Conservation (phyloP, 164 flowering plant species). For the Nelumbo lutea region DNA sequence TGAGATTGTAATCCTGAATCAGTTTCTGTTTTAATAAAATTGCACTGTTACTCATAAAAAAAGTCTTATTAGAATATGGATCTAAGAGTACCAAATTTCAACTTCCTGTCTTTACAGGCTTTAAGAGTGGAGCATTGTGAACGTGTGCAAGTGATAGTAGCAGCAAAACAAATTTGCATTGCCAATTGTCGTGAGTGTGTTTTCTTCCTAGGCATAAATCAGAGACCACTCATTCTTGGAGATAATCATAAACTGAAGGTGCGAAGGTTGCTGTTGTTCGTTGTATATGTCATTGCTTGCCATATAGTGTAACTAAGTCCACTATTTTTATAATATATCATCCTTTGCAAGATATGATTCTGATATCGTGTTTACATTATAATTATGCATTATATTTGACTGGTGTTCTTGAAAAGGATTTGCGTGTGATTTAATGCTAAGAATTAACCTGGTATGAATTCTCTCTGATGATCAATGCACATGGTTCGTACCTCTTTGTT, state of each 20-base stretch:
- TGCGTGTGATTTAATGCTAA: too few species aligned
- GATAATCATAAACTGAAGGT: slow-evolving; percentile 95
- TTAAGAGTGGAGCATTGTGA: slow-evolving; percentile 96
- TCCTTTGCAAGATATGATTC: background rate
- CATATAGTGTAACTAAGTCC: background rate
- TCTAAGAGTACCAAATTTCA: background rate
- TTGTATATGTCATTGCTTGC: background rate
- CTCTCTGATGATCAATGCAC: background rate
- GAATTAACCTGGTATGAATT: background rate
- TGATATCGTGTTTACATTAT: too few species aligned
- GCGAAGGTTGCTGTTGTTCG: slow-evolving; percentile 6
- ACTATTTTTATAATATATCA: background rate
- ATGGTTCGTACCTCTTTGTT: too few species aligned
- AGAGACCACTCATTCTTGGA: slow-evolving; percentile 88
- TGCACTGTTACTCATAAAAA: too few species aligned
- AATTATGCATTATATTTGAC: too few species aligned
- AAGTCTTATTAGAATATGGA: too few species aligned
- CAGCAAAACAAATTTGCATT: slow-evolving; percentile 82
- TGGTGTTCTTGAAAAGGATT: too few species aligned
- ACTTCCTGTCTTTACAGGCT: slow-evolving; percentile 46
- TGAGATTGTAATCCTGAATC: too few species aligned
- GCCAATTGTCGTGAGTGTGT: slow-evolving; percentile 98
- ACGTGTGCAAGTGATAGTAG: slow-evolving; percentile 82
- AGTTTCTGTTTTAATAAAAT: too few species aligned
- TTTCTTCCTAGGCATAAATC: slow-evolving; percentile 90